Evolutionary conservation across 768 basidiomycete species (phyloP).

Genomic region (Multifurca ochricompacta): DNA sequence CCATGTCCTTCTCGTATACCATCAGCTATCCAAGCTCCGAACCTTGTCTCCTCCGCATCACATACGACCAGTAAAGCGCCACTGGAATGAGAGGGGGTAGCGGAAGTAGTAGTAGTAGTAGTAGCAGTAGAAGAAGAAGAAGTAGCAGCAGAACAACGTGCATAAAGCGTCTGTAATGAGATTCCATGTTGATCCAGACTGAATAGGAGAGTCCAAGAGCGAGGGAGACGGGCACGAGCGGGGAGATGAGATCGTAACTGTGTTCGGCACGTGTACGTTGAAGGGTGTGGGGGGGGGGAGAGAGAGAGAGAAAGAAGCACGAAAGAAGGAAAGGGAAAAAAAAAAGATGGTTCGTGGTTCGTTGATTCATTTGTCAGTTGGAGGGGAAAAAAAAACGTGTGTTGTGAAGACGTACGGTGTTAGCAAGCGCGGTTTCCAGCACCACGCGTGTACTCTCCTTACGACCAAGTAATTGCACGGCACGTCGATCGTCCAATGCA

Average conservation of each 20-base stretch:
- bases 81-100: slow-evolving; percentile 31
- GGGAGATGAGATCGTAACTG: slow-evolving; percentile 70
- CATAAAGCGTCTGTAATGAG: slow-evolving; percentile 81
- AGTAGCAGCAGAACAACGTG: slow-evolving; percentile 50
- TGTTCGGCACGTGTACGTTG: too few relatives aligned
- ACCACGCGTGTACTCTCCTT: slow-evolving; percentile 47
- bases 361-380: too few relatives aligned
- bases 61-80: slow-evolving; percentile 57
- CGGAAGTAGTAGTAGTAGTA: too few relatives aligned
- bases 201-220: slow-evolving; percentile 73
- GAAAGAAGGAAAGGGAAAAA: too few relatives aligned
- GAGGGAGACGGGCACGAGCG: slow-evolving; percentile 61
- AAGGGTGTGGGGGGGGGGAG: too few relatives aligned
- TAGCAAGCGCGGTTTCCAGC: slow-evolving; percentile 46
- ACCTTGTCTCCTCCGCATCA: slow-evolving; percentile 55
- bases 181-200: slow-evolving; percentile 95
- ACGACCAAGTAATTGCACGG: slow-evolving; percentile 47
- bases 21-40: slow-evolving; percentile 83
- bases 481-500: slow-evolving; percentile 30
- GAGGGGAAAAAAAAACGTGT: neutral
- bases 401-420: slow-evolving; percentile 46
- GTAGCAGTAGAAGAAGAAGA: too few relatives aligned
- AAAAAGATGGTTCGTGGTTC: too few relatives aligned
- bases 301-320: too few relatives aligned
- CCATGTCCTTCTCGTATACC: slow-evolving; percentile 47